These are phyloP conservation scores for Carnegiea gigantea DNA, from an alignment of 179 eudicot genomes.

Conservation along the genomic window DNA sequence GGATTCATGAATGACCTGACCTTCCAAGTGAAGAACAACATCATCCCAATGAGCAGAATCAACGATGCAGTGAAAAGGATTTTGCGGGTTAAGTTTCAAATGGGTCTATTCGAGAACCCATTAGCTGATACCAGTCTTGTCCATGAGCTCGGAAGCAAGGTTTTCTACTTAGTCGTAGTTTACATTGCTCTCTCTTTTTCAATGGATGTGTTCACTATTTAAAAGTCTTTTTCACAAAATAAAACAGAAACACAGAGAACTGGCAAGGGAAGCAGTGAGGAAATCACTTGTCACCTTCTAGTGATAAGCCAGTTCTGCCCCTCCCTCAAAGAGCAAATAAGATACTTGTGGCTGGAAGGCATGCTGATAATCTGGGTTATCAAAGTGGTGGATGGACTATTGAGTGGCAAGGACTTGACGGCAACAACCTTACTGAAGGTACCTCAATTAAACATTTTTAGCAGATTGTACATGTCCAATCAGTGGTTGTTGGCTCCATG, in stretches of 20 bases:
- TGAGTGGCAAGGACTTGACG: slow-evolving; percentile 48
- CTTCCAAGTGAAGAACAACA: slow-evolving; percentile 44
- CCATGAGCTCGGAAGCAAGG: slow-evolving; percentile 61
- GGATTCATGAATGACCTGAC: slow-evolving; percentile 64
- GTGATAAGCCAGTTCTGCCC: slow-evolving; percentile 37
- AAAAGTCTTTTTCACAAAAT: neutral
- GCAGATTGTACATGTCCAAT: no score
- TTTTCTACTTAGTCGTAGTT: slow-evolving; percentile 15
- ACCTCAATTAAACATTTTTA: neutral
- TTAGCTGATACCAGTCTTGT: slow-evolving; percentile 52
- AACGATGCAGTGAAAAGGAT: slow-evolving; percentile 81
- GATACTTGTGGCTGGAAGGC: slow-evolving; percentile 57
- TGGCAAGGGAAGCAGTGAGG: slow-evolving; percentile 60
- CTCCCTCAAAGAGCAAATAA: slow-evolving; percentile 48
- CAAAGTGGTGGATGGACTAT: slow-evolving; percentile 68
- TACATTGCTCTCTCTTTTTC: no score
- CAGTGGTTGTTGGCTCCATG: no score
- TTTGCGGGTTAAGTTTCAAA: slow-evolving; percentile 63
- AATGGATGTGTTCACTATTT: neutral
- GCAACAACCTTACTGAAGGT: slow-evolving; percentile 45
- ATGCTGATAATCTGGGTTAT: slow-evolving; percentile 50
- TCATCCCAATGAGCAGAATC: slow-evolving; percentile 63
- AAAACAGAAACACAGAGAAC: slow-evolving; percentile 48
- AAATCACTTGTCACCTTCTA: slow-evolving; percentile 44
- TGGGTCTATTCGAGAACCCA: slow-evolving; percentile 73